Evolutionary conservation across 352 stramenopile species (phyloP).

Genomic region (Phytophthora melonis): DNA sequence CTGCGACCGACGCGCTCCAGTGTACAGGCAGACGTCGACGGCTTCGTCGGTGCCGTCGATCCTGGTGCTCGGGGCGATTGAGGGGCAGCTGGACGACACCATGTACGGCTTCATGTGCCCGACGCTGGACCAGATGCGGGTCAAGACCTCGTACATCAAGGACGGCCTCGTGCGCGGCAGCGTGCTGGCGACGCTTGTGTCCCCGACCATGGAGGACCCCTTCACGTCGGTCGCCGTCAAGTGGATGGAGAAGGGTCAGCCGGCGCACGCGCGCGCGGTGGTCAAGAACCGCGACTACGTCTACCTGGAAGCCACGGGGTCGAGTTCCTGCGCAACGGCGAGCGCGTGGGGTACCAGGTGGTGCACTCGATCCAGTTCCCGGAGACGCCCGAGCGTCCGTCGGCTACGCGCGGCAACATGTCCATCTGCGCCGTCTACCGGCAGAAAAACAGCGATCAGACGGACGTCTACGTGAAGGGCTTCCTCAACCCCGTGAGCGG

Average conservation of each 20-base stretch:
- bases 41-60: slow-evolving; percentile 23
- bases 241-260: slow-evolving; percentile 52
- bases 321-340: slow-evolving; percentile 53
- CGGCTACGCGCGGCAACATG: slow-evolving; percentile 40
- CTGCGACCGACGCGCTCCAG: slow-evolving; percentile 19
- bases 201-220: slow-evolving; percentile 41
- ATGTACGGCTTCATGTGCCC: slow-evolving; percentile 43
- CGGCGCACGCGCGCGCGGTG: slow-evolving; percentile 41
- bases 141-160: slow-evolving; percentile 56
- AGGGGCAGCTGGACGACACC: slow-evolving; percentile 53
- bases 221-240: slow-evolving; percentile 55
- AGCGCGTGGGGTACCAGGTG: slow-evolving; percentile 67
- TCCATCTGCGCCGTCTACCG: slow-evolving; percentile 48
- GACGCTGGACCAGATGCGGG: slow-evolving; percentile 46
- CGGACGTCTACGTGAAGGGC: slow-evolving; percentile 43
- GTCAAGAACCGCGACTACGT: slow-evolving; percentile 66
- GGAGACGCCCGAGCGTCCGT: slow-evolving; percentile 35
- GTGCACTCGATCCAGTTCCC: slow-evolving; percentile 68
- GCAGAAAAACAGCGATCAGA: slow-evolving; percentile 42
- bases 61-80: slow-evolving; percentile 43
- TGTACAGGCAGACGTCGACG: slow-evolving; percentile 19
- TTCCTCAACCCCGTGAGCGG: slow-evolving; percentile 41
- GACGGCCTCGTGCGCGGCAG: slow-evolving; percentile 44
- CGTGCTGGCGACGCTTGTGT: slow-evolving; percentile 48
- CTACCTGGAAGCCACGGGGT: slow-evolving; percentile 57